Base-by-base conservation (phyloP, 345 rosid genomes). In the Salix exigua region DNA sequence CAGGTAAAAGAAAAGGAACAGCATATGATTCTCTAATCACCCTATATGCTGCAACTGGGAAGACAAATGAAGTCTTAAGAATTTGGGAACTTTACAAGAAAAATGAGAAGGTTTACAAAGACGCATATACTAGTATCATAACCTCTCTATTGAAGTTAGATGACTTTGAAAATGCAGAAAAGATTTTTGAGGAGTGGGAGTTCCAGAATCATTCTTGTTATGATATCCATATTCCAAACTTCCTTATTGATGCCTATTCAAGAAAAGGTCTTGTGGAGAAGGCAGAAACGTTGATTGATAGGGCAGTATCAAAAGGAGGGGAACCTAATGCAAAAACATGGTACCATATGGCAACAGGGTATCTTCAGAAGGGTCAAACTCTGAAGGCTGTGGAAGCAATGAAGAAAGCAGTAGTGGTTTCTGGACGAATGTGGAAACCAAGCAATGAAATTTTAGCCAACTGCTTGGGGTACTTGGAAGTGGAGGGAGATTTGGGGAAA, bases 81-180 rank as follows among this genome's bases (percentile, higher is more conserved):
- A 3, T 85, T 61, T 88, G 91, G 89, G 77, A 83, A 73, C 37
- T 66, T 19, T 82, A 73, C 73, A 79, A 82, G 79, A 73, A 75
- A 63, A 58, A 66, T 0, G 12, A 1, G 4, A 83, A 50, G 69
- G 71, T 78, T 37, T 73, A n/a, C 28, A 82, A 83, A 35, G 55
- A 6, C 18, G 87, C 82, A 1, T 83, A 88, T 77, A 30, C 11
- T 4, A 1, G 23, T 2, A 28, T 85, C 71, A 31, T 88, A 21
- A 9, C 48, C 4, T 69, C 88, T 58, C 33, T 86, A 58, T 4
- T 83, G 86, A 86, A 80, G 81, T 50, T 83, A n/a, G 85, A 86
- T 30, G 91, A 88, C 79, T 6, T 88, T 50, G 87, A 84, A 76
- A 72, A 23, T 71, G 89, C 83, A 11, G 86, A 86, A 76, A 72